These are phyloP conservation scores for Tetrapisispora taiwanensis DNA, from an alignment of 805 yeast genomes.

Conservation along the genomic window DNA sequence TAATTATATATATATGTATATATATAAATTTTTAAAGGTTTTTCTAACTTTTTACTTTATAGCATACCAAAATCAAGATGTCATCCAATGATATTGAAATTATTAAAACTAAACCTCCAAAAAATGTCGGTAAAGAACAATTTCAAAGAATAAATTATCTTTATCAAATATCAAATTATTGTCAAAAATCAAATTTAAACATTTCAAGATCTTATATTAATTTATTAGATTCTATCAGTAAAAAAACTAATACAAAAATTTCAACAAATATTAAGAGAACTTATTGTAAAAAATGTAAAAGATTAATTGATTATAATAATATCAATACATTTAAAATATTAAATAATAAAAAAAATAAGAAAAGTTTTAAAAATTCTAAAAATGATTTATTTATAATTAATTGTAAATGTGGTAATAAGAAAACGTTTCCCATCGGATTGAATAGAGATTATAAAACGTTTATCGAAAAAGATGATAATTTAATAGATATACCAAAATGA, in stretches of 20 bases:
- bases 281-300: constrained; percentile 57
- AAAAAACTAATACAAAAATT: constrained; percentile 55
- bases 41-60: too few relatives aligned
- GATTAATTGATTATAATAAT: constrained; percentile 27
- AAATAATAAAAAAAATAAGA: too few relatives aligned
- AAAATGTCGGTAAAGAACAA: constrained; percentile 42
- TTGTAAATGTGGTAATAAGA: constrained; percentile 46
- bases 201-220: constrained; percentile 49
- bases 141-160: constrained; percentile 49
- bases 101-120: constrained; percentile 28
- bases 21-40: too few relatives aligned
- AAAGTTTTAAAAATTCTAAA: constrained; percentile 10
- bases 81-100: constrained; percentile 14
- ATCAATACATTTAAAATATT: neutral
- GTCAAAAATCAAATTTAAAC: constrained; percentile 16
- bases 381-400: constrained; percentile 39
- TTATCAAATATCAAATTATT: constrained; percentile 42
- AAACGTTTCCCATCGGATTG: constrained; percentile 55
- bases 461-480: constrained; percentile 16
- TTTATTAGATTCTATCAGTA: constrained; percentile 50
- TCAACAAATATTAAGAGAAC: constrained; percentile 58
- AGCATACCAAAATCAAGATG: too few relatives aligned
- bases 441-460: constrained; percentile 35
- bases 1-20: too few relatives aligned
- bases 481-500: neutral